Conservation (phyloP, 2,329 filamentous ascomycete genomes). For the Fusarium praegraminearum region DNA sequence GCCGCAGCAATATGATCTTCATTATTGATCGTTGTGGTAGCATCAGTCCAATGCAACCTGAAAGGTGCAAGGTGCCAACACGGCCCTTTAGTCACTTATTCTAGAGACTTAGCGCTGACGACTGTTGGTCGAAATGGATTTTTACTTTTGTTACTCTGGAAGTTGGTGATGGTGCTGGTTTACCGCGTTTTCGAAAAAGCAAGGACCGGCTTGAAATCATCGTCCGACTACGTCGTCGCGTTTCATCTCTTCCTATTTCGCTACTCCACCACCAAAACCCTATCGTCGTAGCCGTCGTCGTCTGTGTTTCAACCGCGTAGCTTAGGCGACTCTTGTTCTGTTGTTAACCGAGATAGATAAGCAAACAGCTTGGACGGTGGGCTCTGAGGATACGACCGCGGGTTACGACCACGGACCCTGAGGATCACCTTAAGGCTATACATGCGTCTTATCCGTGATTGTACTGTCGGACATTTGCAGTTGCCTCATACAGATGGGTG, state of each 20-base stretch:
- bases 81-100: conserved; percentile 6
- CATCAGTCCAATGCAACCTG: conserved; percentile 11
- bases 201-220: conserved; percentile 1
- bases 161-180: neutral
- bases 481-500: conserved; percentile 14
- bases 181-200: neutral
- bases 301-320: conserved; percentile 20
- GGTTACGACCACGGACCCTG: conserved; percentile 1
- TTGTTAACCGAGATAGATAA: conserved; percentile 20
- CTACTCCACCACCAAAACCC: neutral
- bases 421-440: conserved; percentile 12
- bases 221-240: conserved; percentile 12
- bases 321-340: conserved; percentile 5
- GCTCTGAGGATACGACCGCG: conserved; percentile 1
- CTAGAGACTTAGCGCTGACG: neutral
- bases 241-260: conserved; percentile 22
- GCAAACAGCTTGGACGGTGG: neutral
- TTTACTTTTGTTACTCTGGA: neutral
- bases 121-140: neutral
- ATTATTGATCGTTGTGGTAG: conserved; percentile 25
- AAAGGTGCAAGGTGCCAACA: conserved; percentile 2
- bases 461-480: conserved; percentile 8
- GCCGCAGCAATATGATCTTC: conserved; percentile 23
- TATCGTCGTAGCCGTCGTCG: conserved; percentile 1
- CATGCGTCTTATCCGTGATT: neutral